Percentiles rank a stretch among this genome's conserved stretches.
phyloP scores from a whole-genome alignment of 1,139 yeast species.

The Dujonia santamariae region DNA sequence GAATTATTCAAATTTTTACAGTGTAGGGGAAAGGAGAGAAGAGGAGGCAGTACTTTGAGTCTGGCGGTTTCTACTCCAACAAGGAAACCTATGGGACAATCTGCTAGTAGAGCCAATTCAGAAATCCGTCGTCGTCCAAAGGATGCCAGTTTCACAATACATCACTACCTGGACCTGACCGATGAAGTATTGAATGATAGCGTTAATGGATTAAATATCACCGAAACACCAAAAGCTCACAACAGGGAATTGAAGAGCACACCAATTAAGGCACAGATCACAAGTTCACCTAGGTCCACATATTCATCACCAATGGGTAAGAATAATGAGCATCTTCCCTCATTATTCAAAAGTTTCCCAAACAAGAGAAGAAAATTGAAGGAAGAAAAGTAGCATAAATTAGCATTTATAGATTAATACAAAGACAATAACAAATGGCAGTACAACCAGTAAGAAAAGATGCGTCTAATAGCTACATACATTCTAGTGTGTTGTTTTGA shows the following conservation, averaged over 20 bases:
- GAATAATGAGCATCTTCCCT: neutral
- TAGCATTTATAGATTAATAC: too few relatives aligned
- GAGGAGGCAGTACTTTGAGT: constrained; percentile 1
- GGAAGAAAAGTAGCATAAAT: too few relatives aligned
- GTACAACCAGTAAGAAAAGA: too few relatives aligned
- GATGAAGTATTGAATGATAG: constrained; percentile 15
- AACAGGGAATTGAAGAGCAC: neutral
- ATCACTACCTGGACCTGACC: constrained; percentile 10
- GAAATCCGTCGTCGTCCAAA: constrained; percentile 10
- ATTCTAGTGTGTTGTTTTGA: too few relatives aligned
- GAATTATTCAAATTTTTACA: constrained; percentile 2
- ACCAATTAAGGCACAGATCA: neutral
- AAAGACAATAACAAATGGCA: too few relatives aligned
- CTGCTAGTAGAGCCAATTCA: neutral
- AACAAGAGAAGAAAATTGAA: constrained; percentile 6
- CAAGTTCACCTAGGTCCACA: neutral
- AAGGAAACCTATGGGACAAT: neutral
- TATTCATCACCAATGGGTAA: neutral
- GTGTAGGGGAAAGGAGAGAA: neutral
- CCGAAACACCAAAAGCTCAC: neutral
- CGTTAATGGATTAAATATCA: constrained; percentile 12
- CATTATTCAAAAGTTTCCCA: constrained; percentile 5
- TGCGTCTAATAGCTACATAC: too few relatives aligned
- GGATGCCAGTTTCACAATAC: constrained; percentile 14
- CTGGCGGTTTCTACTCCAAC: neutral